These are phyloP conservation scores for Millerozyma acaciae DNA, from an alignment of 805 yeast species.

Conservation along the genomic window DNA sequence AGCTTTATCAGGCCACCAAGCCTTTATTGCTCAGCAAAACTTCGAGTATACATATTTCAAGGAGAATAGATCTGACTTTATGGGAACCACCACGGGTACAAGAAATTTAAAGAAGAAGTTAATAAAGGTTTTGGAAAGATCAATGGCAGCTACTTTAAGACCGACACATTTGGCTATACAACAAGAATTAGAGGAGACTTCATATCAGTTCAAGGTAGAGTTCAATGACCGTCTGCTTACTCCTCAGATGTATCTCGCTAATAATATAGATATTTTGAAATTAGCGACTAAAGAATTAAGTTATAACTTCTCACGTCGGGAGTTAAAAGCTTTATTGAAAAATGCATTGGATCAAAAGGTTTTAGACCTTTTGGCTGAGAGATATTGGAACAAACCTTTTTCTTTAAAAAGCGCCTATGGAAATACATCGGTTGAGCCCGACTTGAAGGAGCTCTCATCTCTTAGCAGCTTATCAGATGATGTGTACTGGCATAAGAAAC, in stretches of 20 bases:
- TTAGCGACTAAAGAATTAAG: conserved; percentile 83
- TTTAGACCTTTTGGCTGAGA: conserved; percentile 77
- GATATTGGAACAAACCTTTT: conserved; percentile 83
- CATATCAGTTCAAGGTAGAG: conserved; percentile 92
- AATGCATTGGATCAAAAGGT: conserved; percentile 87
- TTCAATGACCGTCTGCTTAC: conserved; percentile 93
- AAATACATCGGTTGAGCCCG: conserved; percentile 36
- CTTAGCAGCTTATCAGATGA: conserved; percentile 55
- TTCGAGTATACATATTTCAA: conserved; percentile 57
- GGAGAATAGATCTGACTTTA: conserved; percentile 54
- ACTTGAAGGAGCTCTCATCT: conserved; percentile 52
- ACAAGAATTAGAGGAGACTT: conserved; percentile 88
- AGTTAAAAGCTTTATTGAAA: conserved; percentile 72
- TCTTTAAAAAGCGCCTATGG: conserved; percentile 11
- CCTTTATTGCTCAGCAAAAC: conserved; percentile 64
- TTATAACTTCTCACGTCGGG: conserved; percentile 75
- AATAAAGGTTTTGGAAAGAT: conserved; percentile 80
- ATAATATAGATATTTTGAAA: conserved; percentile 83
- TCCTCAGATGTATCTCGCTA: conserved; percentile 90
- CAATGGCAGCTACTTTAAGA: conserved; percentile 83
- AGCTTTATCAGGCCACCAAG: conserved; percentile 48
- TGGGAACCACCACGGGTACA: conserved; percentile 72
- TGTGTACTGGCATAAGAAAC: conserved; percentile 79
- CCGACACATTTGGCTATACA: conserved; percentile 86
- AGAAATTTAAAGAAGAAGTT: conserved; percentile 70